Conservation (phyloP, 257 asterid species). For the Nicotiana obtusifolia region DNA sequence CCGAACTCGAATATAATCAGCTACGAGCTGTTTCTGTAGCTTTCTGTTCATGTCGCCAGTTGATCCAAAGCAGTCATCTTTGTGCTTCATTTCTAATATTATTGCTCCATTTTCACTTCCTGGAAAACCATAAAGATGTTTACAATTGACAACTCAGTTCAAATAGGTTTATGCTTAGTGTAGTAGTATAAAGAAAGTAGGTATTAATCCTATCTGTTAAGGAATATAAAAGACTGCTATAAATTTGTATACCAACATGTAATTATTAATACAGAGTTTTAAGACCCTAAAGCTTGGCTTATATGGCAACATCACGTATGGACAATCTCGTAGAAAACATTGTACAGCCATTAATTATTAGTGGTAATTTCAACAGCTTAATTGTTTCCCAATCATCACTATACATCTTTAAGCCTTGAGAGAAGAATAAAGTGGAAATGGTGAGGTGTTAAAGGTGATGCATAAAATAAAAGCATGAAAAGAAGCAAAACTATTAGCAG, state of each 20-base stretch:
- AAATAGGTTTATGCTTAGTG: not conserved
- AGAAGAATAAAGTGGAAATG: conserved; percentile 1
- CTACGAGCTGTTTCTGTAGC: conserved; percentile 24
- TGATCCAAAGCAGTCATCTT: conserved; percentile 32
- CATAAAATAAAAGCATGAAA: not conserved
- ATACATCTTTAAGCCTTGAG: not conserved
- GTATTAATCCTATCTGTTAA: not conserved
- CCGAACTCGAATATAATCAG: conserved; percentile 43
- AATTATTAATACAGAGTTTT: not conserved
- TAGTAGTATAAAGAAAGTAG: no score
- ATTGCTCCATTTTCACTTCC: conserved; percentile 66
- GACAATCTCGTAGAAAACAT: not conserved
- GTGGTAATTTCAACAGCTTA: not conserved
- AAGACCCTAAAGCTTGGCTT: no score
- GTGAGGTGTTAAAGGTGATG: not conserved
- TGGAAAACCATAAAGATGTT: conserved; percentile 16
- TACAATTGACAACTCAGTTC: not conserved
- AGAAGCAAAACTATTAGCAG: not conserved
- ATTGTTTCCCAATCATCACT: not conserved
- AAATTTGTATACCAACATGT: not conserved
- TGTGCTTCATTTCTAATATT: conserved; percentile 67
- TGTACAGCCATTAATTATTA: no score
- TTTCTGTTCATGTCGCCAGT: conserved; percentile 21
- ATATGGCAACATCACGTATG: not conserved
- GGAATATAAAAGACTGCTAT: not conserved